A percentile compares a stretch with the other conserved stretches of the same genome.
These are phyloP conservation scores for Pseudogymnoascus sp. DNA, from an alignment of 2,329 filamentous ascomycete species.

Conservation along the genomic window DNA sequence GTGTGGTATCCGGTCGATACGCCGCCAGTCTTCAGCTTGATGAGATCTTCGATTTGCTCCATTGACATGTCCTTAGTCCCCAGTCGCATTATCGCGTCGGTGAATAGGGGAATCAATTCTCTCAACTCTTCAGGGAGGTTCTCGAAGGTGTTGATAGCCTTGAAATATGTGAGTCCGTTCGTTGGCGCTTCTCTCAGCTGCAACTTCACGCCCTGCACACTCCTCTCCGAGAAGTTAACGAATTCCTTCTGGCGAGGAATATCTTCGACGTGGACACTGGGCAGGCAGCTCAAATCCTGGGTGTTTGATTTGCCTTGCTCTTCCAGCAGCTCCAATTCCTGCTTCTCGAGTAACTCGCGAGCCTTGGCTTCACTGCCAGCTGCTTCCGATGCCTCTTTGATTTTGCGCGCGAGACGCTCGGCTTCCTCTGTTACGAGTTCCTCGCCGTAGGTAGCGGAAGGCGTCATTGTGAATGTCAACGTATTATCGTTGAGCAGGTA, in stretches of 20 bases:
- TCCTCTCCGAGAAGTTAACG: constrained; percentile 53
- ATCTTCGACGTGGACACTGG: constrained; percentile 79
- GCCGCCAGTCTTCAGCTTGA: constrained; percentile 93
- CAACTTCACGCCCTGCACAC: constrained; percentile 56
- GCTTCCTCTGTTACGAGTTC: constrained; percentile 72
- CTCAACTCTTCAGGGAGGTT: constrained; percentile 78
- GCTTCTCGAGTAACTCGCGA: constrained; percentile 61
- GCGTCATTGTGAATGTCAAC: constrained; percentile 89
- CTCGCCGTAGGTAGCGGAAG: constrained; percentile 65
- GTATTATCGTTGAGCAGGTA: constrained; percentile 83
- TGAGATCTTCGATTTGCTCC: constrained; percentile 90
- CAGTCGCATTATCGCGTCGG: constrained; percentile 84
- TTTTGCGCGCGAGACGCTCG: constrained; percentile 63
- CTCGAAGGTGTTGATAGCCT: constrained; percentile 72
- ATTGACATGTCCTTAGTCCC: constrained; percentile 82
- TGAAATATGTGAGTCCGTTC: constrained; percentile 93
- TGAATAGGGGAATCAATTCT: constrained; percentile 79
- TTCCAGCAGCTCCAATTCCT: constrained; percentile 70
- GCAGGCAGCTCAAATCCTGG: constrained; percentile 78
- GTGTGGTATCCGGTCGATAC: constrained; percentile 78
- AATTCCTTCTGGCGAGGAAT: constrained; percentile 71
- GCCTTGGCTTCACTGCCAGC: constrained; percentile 66
- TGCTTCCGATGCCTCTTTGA: constrained; percentile 58
- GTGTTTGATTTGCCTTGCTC: constrained; percentile 79
- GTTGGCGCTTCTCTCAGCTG: constrained; percentile 92